Conservation (phyloP, 805 yeast genomes). For the Millerozyma acaciae region DNA sequence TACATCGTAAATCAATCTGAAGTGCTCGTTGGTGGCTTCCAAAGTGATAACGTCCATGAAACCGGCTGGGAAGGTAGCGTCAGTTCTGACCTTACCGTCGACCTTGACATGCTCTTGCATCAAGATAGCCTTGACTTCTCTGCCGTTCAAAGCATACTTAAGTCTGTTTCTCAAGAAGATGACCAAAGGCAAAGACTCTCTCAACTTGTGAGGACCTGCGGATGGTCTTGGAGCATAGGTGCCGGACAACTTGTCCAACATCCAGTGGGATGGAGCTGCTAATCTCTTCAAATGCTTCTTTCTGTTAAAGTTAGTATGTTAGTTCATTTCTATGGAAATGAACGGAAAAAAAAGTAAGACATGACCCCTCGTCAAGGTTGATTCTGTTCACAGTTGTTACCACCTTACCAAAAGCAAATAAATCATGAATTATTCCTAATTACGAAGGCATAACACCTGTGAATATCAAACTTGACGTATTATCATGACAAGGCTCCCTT, state of each 20-base stretch:
- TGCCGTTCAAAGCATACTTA: slow-evolving; percentile 98
- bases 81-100: slow-evolving; percentile 99
- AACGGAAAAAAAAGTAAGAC: background rate
- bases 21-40: slow-evolving; percentile 98
- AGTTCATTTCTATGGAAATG: background rate
- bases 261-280: slow-evolving; percentile 99
- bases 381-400: too few species aligned
- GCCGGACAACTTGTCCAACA: slow-evolving; percentile 99
- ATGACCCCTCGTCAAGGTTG: slow-evolving; percentile 2
- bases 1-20: slow-evolving; percentile 97
- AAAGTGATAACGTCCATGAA: slow-evolving; percentile 98
- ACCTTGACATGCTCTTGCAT: slow-evolving; percentile 98
- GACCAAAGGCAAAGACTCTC: slow-evolving; percentile 96
- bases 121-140: slow-evolving; percentile 96
- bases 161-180: slow-evolving; percentile 97
- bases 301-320: slow-evolving; percentile 47
- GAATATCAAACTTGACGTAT: slow-evolving; percentile 18
- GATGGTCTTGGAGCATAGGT: slow-evolving; percentile 99
- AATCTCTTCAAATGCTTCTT: slow-evolving; percentile 99
- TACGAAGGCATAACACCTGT: background rate
- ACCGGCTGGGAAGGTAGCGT: slow-evolving; percentile 98
- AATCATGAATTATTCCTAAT: too few species aligned
- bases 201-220: slow-evolving; percentile 98
- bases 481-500: slow-evolving; percentile 51
- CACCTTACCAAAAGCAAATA: slow-evolving; percentile 1